phyloP scores from a whole-genome alignment of 768 basidiomycete species.

The Amanita exitialis region DNA sequence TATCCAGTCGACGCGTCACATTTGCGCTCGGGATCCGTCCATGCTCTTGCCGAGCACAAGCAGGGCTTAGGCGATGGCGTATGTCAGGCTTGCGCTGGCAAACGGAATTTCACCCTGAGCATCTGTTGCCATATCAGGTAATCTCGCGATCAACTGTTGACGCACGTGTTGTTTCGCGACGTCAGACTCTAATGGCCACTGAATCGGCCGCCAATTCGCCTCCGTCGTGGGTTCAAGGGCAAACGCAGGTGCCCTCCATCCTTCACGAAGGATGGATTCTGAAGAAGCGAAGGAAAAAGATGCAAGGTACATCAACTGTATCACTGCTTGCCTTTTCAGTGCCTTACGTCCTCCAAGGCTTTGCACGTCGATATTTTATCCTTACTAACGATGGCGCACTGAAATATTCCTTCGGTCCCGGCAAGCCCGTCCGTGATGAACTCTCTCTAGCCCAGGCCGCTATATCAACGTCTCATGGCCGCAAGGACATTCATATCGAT shows the following conservation, averaged over 20 bases:
- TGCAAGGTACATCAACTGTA: constrained; percentile 52
- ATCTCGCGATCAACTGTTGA: neutral
- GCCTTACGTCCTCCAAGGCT: constrained; percentile 37
- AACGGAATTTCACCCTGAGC: too few relatives aligned
- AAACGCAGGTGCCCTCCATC: constrained; percentile 16
- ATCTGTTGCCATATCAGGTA: neutral
- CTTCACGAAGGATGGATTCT: constrained; percentile 71
- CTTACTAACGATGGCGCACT: constrained; percentile 61
- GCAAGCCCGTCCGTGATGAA: constrained; percentile 62
- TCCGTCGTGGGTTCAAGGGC: constrained; percentile 3
- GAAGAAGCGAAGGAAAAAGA: constrained; percentile 81
- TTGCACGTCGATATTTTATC: constrained; percentile 76
- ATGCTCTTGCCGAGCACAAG: neutral
- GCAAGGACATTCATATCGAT: constrained; percentile 77
- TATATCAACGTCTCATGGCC: constrained; percentile 64
- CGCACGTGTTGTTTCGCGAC: neutral
- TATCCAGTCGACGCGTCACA: neutral
- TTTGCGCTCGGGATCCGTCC: neutral
- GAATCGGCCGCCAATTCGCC: neutral
- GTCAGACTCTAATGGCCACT: too few relatives aligned
- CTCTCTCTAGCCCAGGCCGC: constrained; percentile 59
- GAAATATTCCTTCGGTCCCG: constrained; percentile 66
- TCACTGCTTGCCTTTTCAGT: neutral
- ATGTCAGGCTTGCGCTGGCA: neutral
- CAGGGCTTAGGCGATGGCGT: neutral